Evolutionary conservation across 2,329 filamentous ascomycete genomes (phyloP).

Genomic region (Claviceps maximensis): DNA sequence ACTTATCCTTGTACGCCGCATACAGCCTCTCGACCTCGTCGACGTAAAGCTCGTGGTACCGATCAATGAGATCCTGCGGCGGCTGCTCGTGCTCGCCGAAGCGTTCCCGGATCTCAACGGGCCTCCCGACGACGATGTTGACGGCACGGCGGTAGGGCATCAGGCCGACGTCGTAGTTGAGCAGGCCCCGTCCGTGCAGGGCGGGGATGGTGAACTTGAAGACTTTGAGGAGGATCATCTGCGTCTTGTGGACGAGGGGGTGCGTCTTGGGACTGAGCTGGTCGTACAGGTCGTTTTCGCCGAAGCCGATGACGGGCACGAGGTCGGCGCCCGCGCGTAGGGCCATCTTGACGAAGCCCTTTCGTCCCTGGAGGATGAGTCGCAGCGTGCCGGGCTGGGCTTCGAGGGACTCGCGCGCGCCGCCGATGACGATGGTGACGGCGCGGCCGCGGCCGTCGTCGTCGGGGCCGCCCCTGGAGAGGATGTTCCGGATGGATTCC

Average conservation of each 20-base stretch:
- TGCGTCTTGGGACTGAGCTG: constrained; percentile 68
- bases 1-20: constrained; percentile 66
- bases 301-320: constrained; percentile 83
- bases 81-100: constrained; percentile 46
- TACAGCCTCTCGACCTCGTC: constrained; percentile 60
- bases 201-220: constrained; percentile 89
- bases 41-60: constrained; percentile 68
- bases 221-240: constrained; percentile 71
- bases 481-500: constrained; percentile 79
- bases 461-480: constrained; percentile 66
- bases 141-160: constrained; percentile 85
- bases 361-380: constrained; percentile 69
- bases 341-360: constrained; percentile 89
- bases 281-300: constrained; percentile 93
- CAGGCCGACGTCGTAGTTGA: constrained; percentile 94
- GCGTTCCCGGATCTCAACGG: constrained; percentile 55
- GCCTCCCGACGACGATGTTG: constrained; percentile 78
- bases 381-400: constrained; percentile 65
- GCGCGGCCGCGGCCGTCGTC: constrained; percentile 82
- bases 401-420: constrained; percentile 82
- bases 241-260: constrained; percentile 64
- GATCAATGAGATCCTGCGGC: constrained; percentile 61
- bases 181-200: constrained; percentile 80
- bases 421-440: constrained; percentile 90
- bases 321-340: constrained; percentile 86